Evolutionary conservation across 2,329 filamentous ascomycete genomes (phyloP).

Genomic region (Trichocomaceae sp.): DNA sequence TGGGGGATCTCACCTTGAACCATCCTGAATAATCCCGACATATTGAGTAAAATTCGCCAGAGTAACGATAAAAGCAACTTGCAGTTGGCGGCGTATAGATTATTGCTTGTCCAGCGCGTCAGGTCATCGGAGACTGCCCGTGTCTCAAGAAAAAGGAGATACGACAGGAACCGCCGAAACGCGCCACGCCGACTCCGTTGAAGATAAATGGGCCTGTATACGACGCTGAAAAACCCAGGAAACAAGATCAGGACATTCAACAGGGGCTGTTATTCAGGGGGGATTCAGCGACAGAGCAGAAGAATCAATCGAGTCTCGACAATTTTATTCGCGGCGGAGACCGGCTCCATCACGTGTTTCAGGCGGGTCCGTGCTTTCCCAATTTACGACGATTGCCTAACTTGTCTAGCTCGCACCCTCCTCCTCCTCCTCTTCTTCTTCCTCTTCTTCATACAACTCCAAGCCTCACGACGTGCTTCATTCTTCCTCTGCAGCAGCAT

Average conservation of each 20-base stretch:
- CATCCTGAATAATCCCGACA: slow-evolving; percentile 29
- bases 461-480: background rate
- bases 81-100: slow-evolving; percentile 3
- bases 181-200: background rate
- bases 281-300: background rate
- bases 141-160: background rate
- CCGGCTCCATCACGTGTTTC: slow-evolving; percentile 1
- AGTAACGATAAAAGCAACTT: background rate
- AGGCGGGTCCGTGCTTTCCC: slow-evolving; percentile 1
- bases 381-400: background rate
- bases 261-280: background rate
- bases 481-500: background rate
- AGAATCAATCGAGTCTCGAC: background rate
- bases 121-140: slow-evolving; percentile 1
- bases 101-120: background rate
- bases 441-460: background rate
- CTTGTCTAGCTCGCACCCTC: background rate
- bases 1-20: slow-evolving; percentile 27
- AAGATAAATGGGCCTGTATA: background rate
- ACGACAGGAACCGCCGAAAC: background rate
- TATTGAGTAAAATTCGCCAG: slow-evolving; percentile 13
- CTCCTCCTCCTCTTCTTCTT: background rate
- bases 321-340: background rate
- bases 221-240: background rate
- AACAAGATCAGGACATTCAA: background rate